Conservation (phyloP, 2,329 filamentous ascomycete species). For the Pleochaeta shiraiana region DNA sequence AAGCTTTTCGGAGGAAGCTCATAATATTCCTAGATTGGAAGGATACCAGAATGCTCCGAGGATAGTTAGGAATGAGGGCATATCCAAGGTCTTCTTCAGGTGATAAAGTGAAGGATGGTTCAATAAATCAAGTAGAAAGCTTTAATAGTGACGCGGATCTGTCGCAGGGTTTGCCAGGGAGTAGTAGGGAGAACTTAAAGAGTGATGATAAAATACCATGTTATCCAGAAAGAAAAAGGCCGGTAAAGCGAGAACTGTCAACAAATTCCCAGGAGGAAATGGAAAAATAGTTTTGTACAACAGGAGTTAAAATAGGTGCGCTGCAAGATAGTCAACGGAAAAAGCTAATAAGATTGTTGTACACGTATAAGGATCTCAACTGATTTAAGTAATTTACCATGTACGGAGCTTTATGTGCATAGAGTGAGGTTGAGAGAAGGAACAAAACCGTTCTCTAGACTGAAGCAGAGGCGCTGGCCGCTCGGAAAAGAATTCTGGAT, state of each 20-base stretch:
- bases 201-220: not conserved
- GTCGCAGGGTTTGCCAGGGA: not conserved
- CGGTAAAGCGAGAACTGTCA: not conserved
- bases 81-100: too few relatives aligned
- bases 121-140: too few relatives aligned
- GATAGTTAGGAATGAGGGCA: too few relatives aligned
- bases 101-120: too few relatives aligned
- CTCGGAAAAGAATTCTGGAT: slow-evolving; percentile 1
- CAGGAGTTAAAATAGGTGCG: not conserved
- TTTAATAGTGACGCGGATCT: not conserved
- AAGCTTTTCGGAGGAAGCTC: too few relatives aligned
- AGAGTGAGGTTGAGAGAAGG: not conserved
- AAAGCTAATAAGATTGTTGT: not conserved
- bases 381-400: not conserved
- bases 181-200: not conserved
- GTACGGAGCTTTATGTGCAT: not conserved
- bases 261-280: not conserved
- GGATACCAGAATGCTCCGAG: too few relatives aligned
- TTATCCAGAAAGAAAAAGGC: not conserved
- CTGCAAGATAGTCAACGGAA: not conserved
- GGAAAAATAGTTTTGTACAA: not conserved
- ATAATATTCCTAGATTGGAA: too few relatives aligned
- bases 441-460: not conserved
- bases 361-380: not conserved
- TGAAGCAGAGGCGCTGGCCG: not conserved